phyloP scores from a whole-genome alignment of 441 rosid genomes.

The California macrophylla region DNA sequence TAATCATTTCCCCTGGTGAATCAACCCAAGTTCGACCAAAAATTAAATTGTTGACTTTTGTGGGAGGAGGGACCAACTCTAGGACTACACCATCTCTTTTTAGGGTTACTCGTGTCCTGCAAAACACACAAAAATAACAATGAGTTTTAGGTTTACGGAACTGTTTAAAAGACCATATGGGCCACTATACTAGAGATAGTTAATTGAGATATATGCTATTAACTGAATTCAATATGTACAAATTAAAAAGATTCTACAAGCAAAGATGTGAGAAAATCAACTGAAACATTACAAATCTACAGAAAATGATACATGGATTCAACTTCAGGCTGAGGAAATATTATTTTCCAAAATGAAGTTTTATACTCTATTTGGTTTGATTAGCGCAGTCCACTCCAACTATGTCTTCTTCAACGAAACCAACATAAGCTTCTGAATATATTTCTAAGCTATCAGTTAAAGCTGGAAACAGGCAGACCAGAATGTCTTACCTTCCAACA shows the following conservation, averaged over 20 bases:
- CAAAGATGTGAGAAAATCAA: not conserved
- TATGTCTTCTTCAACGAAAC: not conserved
- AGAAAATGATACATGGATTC: not conserved
- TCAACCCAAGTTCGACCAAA: slow-evolving; percentile 97
- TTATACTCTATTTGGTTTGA: not conserved
- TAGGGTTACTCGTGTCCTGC: slow-evolving; percentile 79
- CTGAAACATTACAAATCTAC: not conserved
- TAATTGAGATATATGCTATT: not conserved
- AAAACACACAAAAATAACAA: slow-evolving; percentile 6
- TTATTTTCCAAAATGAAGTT: not conserved
- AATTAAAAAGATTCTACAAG: not conserved
- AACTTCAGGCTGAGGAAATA: not conserved
- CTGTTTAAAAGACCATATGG: not conserved
- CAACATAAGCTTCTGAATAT: not conserved
- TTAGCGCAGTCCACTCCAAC: not conserved
- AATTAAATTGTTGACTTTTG: slow-evolving; percentile 86
- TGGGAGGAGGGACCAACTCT: slow-evolving; percentile 86
- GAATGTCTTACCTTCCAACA: slow-evolving; percentile 61
- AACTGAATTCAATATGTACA: not conserved
- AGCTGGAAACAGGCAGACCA: not conserved
- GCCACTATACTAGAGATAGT: not conserved
- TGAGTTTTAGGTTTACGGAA: not conserved
- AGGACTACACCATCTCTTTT: slow-evolving; percentile 82
- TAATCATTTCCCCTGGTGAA: slow-evolving; percentile 88
- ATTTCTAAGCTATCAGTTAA: not conserved